Conservation (phyloP, 1,139 yeast species). For the Hanseniaspora gamundiae region DNA sequence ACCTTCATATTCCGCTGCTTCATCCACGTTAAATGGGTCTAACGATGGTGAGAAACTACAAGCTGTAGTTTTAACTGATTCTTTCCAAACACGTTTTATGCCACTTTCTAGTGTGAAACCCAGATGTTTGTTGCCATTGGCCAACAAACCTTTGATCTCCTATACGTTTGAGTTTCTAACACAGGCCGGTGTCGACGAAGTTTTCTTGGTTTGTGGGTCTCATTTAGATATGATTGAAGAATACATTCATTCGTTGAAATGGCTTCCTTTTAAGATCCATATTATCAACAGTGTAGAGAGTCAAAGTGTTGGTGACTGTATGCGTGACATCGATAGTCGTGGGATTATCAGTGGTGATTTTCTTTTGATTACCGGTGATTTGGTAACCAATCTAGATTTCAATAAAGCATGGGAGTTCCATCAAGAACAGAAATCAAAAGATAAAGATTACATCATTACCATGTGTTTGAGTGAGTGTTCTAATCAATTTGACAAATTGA, state of each 20-base stretch:
- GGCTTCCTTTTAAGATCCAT: conserved; percentile 68
- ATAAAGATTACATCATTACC: conserved; percentile 84
- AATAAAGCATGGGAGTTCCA: conserved; percentile 63
- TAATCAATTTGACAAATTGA: conserved; percentile 65
- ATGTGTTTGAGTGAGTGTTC: conserved; percentile 85
- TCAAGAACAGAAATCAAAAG: conserved; percentile 53
- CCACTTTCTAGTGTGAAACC: conserved; percentile 81
- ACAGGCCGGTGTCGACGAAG: conserved; percentile 69
- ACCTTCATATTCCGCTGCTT: neutral
- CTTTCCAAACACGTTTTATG: conserved; percentile 83
- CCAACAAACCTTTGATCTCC: conserved; percentile 86
- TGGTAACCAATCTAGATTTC: conserved; percentile 81
- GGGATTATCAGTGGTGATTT: conserved; percentile 87
- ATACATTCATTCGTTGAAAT: conserved; percentile 55
- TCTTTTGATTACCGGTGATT: conserved; percentile 83
- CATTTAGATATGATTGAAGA: conserved; percentile 82
- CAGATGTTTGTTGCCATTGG: conserved; percentile 80
- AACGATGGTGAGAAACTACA: conserved; percentile 57
- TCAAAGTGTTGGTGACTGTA: conserved; percentile 89
- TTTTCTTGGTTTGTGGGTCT: conserved; percentile 75
- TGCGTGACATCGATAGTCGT: conserved; percentile 87
- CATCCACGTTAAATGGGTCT: neutral
- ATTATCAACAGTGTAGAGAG: conserved; percentile 81
- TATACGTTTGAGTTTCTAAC: conserved; percentile 92
- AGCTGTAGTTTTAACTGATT: conserved; percentile 89